These are phyloP conservation scores for Pelargonium fulgidum DNA, from an alignment of 441 rosid species.

Conservation along the genomic window DNA sequence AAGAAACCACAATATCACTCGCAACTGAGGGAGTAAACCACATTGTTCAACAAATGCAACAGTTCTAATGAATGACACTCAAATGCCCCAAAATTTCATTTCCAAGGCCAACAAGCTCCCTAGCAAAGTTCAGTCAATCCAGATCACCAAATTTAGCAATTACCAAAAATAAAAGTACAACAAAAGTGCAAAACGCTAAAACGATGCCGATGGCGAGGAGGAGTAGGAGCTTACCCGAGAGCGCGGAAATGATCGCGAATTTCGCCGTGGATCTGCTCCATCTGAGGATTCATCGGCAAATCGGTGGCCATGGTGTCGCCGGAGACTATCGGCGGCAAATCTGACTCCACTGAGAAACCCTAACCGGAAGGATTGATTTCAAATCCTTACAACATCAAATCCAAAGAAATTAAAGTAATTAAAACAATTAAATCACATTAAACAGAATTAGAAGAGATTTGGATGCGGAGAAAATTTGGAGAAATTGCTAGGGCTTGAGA, in stretches of 20 bases:
- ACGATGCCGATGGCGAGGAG: too few relatives aligned
- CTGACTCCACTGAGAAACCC: constrained; percentile 4
- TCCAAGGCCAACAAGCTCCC: too few relatives aligned
- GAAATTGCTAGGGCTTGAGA: too few relatives aligned
- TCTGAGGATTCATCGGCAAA: constrained; percentile 67
- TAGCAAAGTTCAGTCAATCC: background rate
- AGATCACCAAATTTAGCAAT: constrained; percentile 1
- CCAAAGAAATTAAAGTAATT: constrained; percentile 13
- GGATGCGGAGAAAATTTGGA: too few relatives aligned
- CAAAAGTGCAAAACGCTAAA: background rate
- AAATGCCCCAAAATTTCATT: too few relatives aligned
- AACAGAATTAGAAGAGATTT: background rate
- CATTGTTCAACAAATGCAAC: background rate
- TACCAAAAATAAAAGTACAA: background rate
- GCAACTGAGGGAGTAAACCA: background rate
- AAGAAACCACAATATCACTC: background rate
- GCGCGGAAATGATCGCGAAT: constrained; percentile 88
- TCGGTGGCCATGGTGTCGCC: constrained; percentile 45
- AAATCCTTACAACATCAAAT: constrained; percentile 11
- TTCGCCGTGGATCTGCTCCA: constrained; percentile 98
- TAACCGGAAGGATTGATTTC: constrained; percentile 18
- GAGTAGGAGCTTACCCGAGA: constrained; percentile 51
- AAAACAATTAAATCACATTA: background rate
- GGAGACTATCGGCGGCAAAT: constrained; percentile 32
- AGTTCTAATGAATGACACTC: background rate